Evolutionary conservation across 2,329 filamentous ascomycete genomes (phyloP).

Genomic region (Fusarium avenaceum): DNA sequence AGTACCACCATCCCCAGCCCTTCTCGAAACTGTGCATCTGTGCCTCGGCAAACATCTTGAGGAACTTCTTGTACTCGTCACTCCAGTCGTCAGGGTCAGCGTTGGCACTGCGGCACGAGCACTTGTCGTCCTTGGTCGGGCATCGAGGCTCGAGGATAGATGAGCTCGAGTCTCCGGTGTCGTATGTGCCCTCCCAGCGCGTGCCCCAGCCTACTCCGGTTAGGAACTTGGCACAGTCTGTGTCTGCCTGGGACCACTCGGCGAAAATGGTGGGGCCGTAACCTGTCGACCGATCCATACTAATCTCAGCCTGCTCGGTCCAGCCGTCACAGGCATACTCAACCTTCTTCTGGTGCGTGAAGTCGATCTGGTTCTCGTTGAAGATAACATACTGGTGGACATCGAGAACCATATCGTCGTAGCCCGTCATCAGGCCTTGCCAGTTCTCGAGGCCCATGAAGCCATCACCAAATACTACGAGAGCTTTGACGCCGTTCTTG

Average conservation of each 20-base stretch:
- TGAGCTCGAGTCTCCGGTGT: conserved; percentile 72
- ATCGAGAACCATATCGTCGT: conserved; percentile 85
- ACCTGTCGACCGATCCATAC: conserved; percentile 79
- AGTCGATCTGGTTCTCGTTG: conserved; percentile 87
- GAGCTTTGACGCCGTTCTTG: conserved; percentile 78
- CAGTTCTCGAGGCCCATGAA: conserved; percentile 93
- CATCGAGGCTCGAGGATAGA: conserved; percentile 80
- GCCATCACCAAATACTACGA: conserved; percentile 91
- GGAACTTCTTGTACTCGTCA: conserved; percentile 82
- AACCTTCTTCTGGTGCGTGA: conserved; percentile 86
- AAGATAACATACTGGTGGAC: conserved; percentile 99
- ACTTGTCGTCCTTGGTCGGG: conserved; percentile 74
- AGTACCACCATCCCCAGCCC: conserved; percentile 98
- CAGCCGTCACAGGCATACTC: conserved; percentile 89
- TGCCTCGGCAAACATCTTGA: conserved; percentile 91
- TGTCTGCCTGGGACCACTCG: conserved; percentile 98
- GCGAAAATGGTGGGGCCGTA: conserved; percentile 96
- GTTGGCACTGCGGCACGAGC: conserved; percentile 83
- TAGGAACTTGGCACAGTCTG: conserved; percentile 87
- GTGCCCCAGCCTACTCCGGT: conserved; percentile 92
- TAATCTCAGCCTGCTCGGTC: conserved; percentile 81
- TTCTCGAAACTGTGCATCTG: conserved; percentile 96
- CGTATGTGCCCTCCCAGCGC: conserved; percentile 90
- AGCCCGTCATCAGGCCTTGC: conserved; percentile 82
- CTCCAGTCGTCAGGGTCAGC: conserved; percentile 77